Conservation (phyloP, 192 early-diverging fungal genomes). For the Paraglomus occultum region DNA sequence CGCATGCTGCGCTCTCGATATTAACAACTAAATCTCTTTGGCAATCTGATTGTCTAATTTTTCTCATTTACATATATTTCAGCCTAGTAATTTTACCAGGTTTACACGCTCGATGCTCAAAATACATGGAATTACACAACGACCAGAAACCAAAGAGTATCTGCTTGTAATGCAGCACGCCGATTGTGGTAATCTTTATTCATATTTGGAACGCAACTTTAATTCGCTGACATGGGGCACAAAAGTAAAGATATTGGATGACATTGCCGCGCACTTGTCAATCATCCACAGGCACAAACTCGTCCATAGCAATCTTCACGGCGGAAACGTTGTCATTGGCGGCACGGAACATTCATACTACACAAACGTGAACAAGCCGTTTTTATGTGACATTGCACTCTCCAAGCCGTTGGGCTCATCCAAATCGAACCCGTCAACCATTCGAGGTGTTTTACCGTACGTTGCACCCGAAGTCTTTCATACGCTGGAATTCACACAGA, state of each 20-base stretch:
- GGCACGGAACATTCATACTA: no score
- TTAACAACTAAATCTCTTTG: no score
- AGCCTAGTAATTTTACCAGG: no score
- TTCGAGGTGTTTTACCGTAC: constrained; percentile 10
- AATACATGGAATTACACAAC: not conserved
- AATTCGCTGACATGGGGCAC: not conserved
- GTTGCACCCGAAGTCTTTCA: constrained; percentile 13
- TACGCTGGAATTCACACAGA: no score
- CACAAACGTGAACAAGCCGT: no score
- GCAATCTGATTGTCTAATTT: no score
- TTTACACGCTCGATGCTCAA: not conserved
- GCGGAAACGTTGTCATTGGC: not conserved
- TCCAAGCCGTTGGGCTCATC: not conserved
- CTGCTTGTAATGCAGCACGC: constrained; percentile 10
- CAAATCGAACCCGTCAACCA: no score
- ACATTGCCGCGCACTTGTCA: not conserved
- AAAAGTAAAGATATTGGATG: constrained; percentile 1
- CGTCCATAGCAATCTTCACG: constrained; percentile 18
- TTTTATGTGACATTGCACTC: not conserved
- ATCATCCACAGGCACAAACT: not conserved
- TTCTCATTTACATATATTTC: no score
- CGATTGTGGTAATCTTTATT: not conserved
- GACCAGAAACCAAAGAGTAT: not conserved
- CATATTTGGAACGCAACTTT: not conserved
- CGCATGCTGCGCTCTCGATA: no score